Conservation (phyloP, 139 green algal genomes). For the Chlorella sp. region DNA sequence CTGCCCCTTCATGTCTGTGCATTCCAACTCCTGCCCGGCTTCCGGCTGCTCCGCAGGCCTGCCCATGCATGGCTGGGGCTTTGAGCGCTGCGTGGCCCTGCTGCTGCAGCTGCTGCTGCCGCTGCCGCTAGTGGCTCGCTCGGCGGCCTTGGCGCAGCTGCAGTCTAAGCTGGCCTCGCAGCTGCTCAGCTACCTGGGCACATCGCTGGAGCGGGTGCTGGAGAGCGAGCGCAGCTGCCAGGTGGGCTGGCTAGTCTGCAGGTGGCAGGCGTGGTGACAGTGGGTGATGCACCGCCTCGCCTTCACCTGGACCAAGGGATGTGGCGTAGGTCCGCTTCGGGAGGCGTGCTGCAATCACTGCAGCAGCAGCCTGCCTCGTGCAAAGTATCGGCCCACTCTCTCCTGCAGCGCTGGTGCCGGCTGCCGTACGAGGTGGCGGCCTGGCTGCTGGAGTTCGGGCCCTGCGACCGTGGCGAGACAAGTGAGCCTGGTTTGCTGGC, state of each 20-base stretch:
- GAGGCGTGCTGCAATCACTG: background rate
- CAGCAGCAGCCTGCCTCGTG: background rate
- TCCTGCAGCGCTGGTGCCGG: slow-evolving; percentile 21
- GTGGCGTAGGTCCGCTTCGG: too few relatives aligned
- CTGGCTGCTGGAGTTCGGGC: slow-evolving; percentile 22
- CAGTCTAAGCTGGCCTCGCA: slow-evolving; percentile 11
- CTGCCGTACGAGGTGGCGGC: slow-evolving; percentile 9
- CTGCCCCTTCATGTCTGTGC: too few relatives aligned
- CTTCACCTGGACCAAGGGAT: background rate
- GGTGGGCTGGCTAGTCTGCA: background rate
- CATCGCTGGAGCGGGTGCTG: slow-evolving; percentile 18
- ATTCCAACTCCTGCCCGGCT: too few relatives aligned
- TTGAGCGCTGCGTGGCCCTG: slow-evolving; percentile 5
- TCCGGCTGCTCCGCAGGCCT: background rate
- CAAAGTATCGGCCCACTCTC: background rate
- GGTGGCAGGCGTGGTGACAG: background rate
- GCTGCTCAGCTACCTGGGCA: slow-evolving; percentile 26
- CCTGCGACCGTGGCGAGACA: slow-evolving; percentile 16
- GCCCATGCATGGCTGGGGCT: slow-evolving; percentile 10
- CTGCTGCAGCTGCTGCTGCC: slow-evolving; percentile 33
- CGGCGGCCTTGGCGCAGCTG: slow-evolving; percentile 11
- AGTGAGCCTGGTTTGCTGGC: background rate
- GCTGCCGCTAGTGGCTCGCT: background rate
- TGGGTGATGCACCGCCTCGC: background rate
- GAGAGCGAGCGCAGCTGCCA: slow-evolving; percentile 28